Base-by-base conservation (phyloP, 73 alveolate genomes). In the Tetrahymena borealis region DNA sequence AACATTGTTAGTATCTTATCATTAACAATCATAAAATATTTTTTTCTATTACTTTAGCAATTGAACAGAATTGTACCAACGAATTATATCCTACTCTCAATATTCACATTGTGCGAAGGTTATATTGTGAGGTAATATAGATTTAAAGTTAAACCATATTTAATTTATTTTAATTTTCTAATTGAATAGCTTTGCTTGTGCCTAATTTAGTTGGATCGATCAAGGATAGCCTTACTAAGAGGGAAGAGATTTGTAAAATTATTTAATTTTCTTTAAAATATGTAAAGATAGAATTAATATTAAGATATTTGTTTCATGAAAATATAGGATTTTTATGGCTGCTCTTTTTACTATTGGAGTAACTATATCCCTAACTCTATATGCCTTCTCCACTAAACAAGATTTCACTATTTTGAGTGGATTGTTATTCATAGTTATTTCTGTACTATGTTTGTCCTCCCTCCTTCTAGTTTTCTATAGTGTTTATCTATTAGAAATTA, bases 391-490 rank as follows among this genome's bases (percentile, higher is more conserved):
- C 39, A 96, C 99, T 38, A 97, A 94, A 40, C 78, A 35, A 24
- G 99, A 98, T 91, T 97, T 97, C 95, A 95, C 99, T 28, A 79
- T 90, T 38, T 94, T 96, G 16, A 97, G 98, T 6, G 99, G 98
- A 36, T 36, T 95, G 24, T 11, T 95, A 37, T 91, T 79, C 32
- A 92, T 91, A 1, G 31, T 94, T n/a, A 91, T 90, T 6, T 94
- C 94, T 9, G 33, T 94, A 33, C 78, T 96, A 33, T 24, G 96
- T 39, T 36, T 96, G 91, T 90, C 95, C 41, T 94, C 96, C 4
- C 79, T 97, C 2, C 90, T 94, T 90, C 35, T 95, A 15, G 31
- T 91, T 38, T 37, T 97, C 60, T 42, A 35, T 32, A 90, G 95
- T 37, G 90, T 12, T 24, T 60, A 32, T 33, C 33, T 85, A 20